Conservation (phyloP, 1,284 basidiomycete genomes). For the Ceraceosorus guamensis region DNA sequence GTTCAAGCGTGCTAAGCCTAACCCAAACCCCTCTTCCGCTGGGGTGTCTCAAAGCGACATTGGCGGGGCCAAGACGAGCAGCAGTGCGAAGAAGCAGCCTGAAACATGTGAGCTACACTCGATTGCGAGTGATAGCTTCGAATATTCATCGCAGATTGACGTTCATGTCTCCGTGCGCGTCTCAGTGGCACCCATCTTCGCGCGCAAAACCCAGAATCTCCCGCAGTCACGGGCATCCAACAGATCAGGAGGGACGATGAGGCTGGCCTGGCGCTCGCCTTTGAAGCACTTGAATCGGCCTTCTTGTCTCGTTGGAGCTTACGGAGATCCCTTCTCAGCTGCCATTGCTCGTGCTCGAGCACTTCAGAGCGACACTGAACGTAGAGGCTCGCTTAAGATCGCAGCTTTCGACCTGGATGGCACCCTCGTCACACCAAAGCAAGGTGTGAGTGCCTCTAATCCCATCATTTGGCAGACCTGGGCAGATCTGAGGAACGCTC, state of each 20-base stretch:
- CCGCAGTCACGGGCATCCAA: not conserved
- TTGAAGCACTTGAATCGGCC: not conserved
- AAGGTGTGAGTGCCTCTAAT: conserved; percentile 2
- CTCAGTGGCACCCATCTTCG: not conserved
- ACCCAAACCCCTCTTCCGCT: no score
- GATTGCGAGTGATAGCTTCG: no score
- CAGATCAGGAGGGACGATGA: not conserved
- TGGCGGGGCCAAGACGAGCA: no score
- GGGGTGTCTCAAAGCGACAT: no score
- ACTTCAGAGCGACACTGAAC: not conserved
- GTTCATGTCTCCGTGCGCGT: no score
- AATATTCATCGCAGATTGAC: no score
- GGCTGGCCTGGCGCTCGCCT: not conserved
- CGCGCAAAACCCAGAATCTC: no score
- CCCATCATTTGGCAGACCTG: not conserved
- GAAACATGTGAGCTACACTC: no score
- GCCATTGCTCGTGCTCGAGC: not conserved
- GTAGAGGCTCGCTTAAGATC: conserved; percentile 15
- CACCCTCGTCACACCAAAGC: conserved; percentile 27
- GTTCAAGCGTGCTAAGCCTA: no score
- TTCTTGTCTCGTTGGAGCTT: not conserved
- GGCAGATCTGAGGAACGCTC: not conserved
- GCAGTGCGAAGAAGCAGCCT: no score
- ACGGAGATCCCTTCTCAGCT: not conserved
- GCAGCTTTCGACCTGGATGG: conserved; percentile 38